Evolutionary conservation across 306 rosid species (phyloP).

Genomic region (Casuarina glauca): DNA sequence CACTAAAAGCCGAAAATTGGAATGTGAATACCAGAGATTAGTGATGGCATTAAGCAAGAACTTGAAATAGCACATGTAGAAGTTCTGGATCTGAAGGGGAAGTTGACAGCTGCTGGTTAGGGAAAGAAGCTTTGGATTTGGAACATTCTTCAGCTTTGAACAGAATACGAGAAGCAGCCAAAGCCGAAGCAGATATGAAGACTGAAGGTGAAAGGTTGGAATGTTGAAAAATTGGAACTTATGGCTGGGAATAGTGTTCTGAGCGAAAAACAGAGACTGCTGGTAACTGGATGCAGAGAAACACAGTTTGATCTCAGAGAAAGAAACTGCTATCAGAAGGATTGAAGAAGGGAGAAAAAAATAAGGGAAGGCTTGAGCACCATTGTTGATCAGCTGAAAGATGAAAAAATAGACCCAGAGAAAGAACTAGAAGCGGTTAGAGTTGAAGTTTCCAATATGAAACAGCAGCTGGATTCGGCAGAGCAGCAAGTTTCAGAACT

Average conservation of each 20-base stretch:
- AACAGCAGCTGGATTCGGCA: constrained; percentile 54
- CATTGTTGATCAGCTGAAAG: constrained; percentile 49
- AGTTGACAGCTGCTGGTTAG: constrained; percentile 51
- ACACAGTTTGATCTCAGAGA: constrained; percentile 39
- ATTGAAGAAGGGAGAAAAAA: constrained; percentile 56
- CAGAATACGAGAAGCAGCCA: constrained; percentile 66
- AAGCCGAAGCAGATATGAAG: constrained; percentile 47
- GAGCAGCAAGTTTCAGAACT: constrained; percentile 49
- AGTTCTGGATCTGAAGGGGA: constrained; percentile 60
- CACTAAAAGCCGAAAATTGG: constrained; percentile 61
- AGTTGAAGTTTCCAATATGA: constrained; percentile 46
- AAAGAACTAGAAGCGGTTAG: constrained; percentile 56
- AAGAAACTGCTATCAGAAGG: constrained; percentile 46
- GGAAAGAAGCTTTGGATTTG: constrained; percentile 65
- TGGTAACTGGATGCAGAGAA: constrained; percentile 44
- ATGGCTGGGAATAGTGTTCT: constrained; percentile 57
- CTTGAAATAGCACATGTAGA: constrained; percentile 59
- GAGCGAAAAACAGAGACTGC: constrained; percentile 42
- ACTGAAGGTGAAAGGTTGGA: constrained; percentile 54
- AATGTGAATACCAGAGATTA: constrained; percentile 49
- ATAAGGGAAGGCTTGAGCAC: constrained; percentile 42
- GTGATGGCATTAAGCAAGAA: constrained; percentile 64
- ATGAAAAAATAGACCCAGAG: constrained; percentile 48
- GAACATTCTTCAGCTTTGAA: constrained; percentile 54
- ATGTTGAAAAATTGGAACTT: constrained; percentile 50